Evolutionary conservation across 495 filamentous ascomycete genomes (phyloP).

Genomic region (Pseudomonodictys pantanalensis): DNA sequence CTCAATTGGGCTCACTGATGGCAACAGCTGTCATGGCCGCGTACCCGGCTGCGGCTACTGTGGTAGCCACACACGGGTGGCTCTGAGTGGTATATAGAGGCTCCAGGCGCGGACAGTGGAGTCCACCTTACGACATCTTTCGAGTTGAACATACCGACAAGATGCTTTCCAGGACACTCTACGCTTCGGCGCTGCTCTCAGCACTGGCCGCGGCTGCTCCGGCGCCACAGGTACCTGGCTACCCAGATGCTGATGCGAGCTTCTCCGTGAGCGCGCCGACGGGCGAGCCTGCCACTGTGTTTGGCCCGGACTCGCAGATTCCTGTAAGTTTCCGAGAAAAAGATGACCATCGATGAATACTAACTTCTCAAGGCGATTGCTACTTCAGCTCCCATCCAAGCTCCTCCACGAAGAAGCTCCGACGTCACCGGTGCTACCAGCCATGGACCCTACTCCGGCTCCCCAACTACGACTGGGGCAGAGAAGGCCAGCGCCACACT

Average conservation of each 20-base stretch:
- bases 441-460: slow-evolving; percentile 42
- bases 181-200: slow-evolving; percentile 31
- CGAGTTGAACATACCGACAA: slow-evolving; percentile 12
- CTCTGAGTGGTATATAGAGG: background rate
- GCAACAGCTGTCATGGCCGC: background rate
- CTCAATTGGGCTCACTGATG: background rate
- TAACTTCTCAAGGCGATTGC: slow-evolving; percentile 14
- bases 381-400: slow-evolving; percentile 10
- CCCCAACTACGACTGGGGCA: slow-evolving; percentile 42
- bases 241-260: slow-evolving; percentile 37
- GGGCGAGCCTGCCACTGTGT: slow-evolving; percentile 24
- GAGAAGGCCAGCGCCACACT: slow-evolving; percentile 32
- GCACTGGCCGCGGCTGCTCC: slow-evolving; percentile 38
- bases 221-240: slow-evolving; percentile 40
- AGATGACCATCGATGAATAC: background rate
- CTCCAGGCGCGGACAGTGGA: background rate
- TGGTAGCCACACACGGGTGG: background rate
- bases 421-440: slow-evolving; percentile 38
- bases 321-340: slow-evolving; percentile 9
- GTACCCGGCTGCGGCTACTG: slow-evolving; percentile 10
- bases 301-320: slow-evolving; percentile 31
- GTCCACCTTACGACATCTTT: background rate
- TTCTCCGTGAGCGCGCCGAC: slow-evolving; percentile 28
- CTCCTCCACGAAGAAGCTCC: slow-evolving; percentile 28
- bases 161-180: slow-evolving; percentile 33